Evolutionary conservation across 768 basidiomycete species (phyloP), one percentile per base, ranked within the genome.

Genomic region (Mycena metata): DNA sequence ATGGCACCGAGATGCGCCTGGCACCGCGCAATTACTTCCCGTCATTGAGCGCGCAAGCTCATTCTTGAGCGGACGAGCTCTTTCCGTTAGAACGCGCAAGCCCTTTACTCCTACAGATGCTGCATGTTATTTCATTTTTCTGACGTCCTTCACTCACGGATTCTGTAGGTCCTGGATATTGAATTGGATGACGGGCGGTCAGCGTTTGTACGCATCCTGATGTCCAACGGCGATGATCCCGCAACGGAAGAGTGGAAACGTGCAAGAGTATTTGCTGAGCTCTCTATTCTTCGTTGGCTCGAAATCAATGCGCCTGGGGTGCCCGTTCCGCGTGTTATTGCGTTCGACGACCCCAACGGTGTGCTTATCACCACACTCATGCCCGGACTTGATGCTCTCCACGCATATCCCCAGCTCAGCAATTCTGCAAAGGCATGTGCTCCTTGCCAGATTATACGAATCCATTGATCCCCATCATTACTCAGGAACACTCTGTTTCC

Each of bases 251-350:
- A 5, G 45, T 64, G 63, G 63, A 56, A 49, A 39, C 17, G 35
- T 49, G 33, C 45, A 36, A 56, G 33, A 30, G 33, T 64, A n/a
- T 41, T 26, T 26, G n/a, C 54, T 1, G 63, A 64, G 16, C 39
- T 39, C 24, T 45, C 35, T 12, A 49, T 64, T 50, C 63, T 64
- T 56, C 54, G 52, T 36, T 64, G 63, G 63, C 54, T 64, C 54
- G 54, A 56, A 49, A 19, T 16, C 46, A 64, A 64, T 26, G 54
- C 54, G 35, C n/a, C 63, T 41, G 17, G 9, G 7, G 43, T 64
- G 4, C 63, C 55, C 47, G 63, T 64, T 56, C 63, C 63, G 16
- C 43, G 55, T 17, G 46, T 64, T 49, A 52, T 64, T 35, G 63
- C 45, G 35, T 56, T 64, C 54, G 63, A 64, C 63, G 54, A 42